These are phyloP conservation scores for Cinnamomum micranthum DNA, from an alignment of 164 flowering plant genomes.

Conservation along the genomic window DNA sequence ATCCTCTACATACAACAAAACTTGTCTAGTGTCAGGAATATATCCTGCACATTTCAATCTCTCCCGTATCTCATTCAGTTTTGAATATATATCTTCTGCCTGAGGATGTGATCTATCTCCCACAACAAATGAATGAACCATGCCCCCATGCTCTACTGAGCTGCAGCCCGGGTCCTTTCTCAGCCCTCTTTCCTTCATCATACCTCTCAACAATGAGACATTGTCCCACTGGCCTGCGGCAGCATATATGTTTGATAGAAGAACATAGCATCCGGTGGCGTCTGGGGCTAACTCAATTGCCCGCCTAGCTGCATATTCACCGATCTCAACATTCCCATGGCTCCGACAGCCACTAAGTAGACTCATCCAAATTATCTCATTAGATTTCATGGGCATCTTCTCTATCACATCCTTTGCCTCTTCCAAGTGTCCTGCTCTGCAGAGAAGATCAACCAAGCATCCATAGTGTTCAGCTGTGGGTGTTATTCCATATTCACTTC, in stretches of 20 bases:
- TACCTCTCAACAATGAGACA: conserved; percentile 14
- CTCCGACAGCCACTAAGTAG: conserved; percentile 16
- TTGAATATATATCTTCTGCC: conserved; percentile 14
- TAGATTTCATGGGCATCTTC: conserved; percentile 15
- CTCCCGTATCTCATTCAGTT: conserved; percentile 17
- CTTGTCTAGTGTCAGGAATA: conserved; percentile 19
- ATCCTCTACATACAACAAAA: conserved; percentile 16
- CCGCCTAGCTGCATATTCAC: conserved; percentile 17
- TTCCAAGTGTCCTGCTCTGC: conserved; percentile 20
- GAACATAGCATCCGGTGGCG: conserved; percentile 15
- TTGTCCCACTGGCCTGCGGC: conserved; percentile 13
- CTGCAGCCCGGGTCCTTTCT: conserved; percentile 21
- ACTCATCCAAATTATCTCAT: conserved; percentile 18
- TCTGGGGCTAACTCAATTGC: conserved; percentile 16
- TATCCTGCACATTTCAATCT: conserved; percentile 16
- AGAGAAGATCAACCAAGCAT: conserved; percentile 19
- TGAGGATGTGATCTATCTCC: conserved; percentile 21
- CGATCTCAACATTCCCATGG: conserved; percentile 14
- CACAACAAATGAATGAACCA: conserved; percentile 10
- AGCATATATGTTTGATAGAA: conserved; percentile 22
- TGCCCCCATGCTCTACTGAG: conserved; percentile 14
- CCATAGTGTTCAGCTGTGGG: conserved; percentile 24
- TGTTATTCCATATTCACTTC: conserved; percentile 10
- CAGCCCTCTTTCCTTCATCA: conserved; percentile 13
- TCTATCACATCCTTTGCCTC: conserved; percentile 19